Percentiles rank a stretch among this genome's conserved stretches.
phyloP scores from a whole-genome alignment of 768 basidiomycete genomes.

The Trametes cingulata region DNA sequence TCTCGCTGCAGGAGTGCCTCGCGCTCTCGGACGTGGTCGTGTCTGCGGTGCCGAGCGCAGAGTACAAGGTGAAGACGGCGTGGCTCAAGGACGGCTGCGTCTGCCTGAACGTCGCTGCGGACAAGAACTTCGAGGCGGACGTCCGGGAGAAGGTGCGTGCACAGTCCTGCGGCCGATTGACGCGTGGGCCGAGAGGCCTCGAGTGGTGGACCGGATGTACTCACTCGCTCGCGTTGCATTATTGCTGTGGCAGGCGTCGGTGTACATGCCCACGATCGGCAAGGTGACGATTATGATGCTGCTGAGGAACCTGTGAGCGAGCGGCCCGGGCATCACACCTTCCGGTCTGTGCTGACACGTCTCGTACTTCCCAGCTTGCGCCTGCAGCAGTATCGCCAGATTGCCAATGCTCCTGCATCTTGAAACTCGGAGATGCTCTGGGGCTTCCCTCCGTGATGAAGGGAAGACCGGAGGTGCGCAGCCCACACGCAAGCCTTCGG shows the following conservation, averaged over 20 bases:
- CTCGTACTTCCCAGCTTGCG: slow-evolving; percentile 44
- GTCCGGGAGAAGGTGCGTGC: slow-evolving; percentile 81
- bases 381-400: slow-evolving; percentile 52
- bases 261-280: slow-evolving; percentile 96
- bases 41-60: slow-evolving; percentile 83
- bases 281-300: slow-evolving; percentile 98
- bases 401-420: slow-evolving; percentile 11
- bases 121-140: slow-evolving; percentile 95
- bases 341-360: background rate
- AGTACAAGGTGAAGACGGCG: slow-evolving; percentile 88
- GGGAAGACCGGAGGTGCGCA: too few relatives aligned
- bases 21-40: slow-evolving; percentile 90
- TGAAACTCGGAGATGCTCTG: background rate
- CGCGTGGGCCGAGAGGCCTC: too few relatives aligned
- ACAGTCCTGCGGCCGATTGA: too few relatives aligned
- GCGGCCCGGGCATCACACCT: background rate
- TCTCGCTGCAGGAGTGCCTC: slow-evolving; percentile 79
- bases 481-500: background rate
- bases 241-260: slow-evolving; percentile 64
- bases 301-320: slow-evolving; percentile 85
- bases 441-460: too few relatives aligned
- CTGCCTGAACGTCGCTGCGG: slow-evolving; percentile 89
- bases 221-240: background rate
- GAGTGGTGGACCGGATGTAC: too few relatives aligned
- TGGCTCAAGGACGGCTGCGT: slow-evolving; percentile 93